Evolutionary conservation across 2,329 filamentous ascomycete species (phyloP), one percentile per base, ranked within the genome.

Genomic region (Ambrosiella cleistominuta): DNA sequence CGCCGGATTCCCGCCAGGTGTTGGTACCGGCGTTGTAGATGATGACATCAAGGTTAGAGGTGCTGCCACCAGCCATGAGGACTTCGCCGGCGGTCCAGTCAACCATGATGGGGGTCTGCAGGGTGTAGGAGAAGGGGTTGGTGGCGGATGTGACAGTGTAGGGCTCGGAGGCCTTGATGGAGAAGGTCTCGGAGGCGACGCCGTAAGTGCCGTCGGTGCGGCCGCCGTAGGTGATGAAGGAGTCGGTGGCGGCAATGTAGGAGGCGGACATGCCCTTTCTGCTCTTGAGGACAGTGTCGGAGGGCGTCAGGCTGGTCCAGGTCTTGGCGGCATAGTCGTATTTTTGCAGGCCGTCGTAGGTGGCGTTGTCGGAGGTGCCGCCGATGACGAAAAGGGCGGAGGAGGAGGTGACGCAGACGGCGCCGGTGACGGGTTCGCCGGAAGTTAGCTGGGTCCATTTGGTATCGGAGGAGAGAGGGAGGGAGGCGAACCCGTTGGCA

Each of bases 201-300:
- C 72, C 69, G 7, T 71, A 68, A 39, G 71, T 71, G 35, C 79
- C 80, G 63, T 82, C 78, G 64, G 83, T 80, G 13, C 77, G 81
- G 51, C 91, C 91, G 38, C 83, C 86, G 67, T 90, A 96, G 35
- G 95, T 76, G 27, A 96, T 70, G 57, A 97, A 86, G 3, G 80
- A 77, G 58, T 87, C 77, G 13, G 81, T 78, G 19, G 77, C 76
- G 62, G 81, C 77, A 57, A 97, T 73, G 66, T 89, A 96, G 15
- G 80, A 77, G 11, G 85, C 85, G 63, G 80, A 83, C 68, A 97
- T 91, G 64, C 83, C 79, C 60, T 81, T 73, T 60, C 88, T 81
- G 65, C 88, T 80, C 66, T 85, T 76, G 53, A 85, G 77, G 51
- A 83, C 79, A 40, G 70, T 67, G 38, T 72, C 71, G 13, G 68